Conservation (phyloP, 441 rosid species). For the Gossypium schwendimanii region DNA sequence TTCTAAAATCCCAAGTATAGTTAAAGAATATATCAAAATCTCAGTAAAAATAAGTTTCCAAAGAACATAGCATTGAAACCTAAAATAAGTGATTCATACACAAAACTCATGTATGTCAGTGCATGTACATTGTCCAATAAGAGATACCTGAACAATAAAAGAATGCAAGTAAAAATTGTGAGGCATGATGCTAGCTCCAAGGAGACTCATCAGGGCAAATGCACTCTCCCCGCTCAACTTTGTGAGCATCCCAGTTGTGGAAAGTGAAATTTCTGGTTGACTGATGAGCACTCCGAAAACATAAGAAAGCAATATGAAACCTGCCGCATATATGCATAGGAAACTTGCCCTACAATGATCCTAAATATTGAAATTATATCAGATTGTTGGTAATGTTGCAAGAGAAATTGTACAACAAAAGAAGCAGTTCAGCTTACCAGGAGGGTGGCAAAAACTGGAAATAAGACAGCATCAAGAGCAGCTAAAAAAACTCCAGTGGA, state of each 20-base stretch:
- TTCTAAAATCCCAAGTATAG: neutral
- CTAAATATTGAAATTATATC: constrained; percentile 31
- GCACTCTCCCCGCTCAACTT: constrained; percentile 70
- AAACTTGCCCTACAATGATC: constrained; percentile 53
- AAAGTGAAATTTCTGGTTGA: constrained; percentile 72
- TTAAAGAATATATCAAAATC: neutral
- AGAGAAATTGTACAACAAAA: constrained; percentile 1
- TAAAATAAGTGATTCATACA: neutral
- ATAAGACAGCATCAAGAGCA: constrained; percentile 62
- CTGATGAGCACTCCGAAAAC: constrained; percentile 64
- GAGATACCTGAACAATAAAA: constrained; percentile 64
- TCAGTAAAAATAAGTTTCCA: neutral
- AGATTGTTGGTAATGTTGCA: constrained; percentile 8
- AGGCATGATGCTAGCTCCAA: constrained; percentile 95
- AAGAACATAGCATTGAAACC: neutral
- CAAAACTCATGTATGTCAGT: neutral
- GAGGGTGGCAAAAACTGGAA: constrained; percentile 65
- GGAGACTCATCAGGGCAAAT: constrained; percentile 88
- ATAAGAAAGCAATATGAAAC: constrained; percentile 53
- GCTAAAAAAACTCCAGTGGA: constrained; percentile 30
- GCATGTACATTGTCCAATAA: neutral
- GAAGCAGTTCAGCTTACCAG: constrained; percentile 44
- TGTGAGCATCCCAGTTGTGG: constrained; percentile 44
- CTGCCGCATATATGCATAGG: constrained; percentile 44
- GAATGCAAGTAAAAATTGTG: constrained; percentile 97